Percentiles rank a stretch among this genome's conserved stretches.
Conservation (phyloP, 1,139 yeast species). For the Suhomyces atakaporum region DNA sequence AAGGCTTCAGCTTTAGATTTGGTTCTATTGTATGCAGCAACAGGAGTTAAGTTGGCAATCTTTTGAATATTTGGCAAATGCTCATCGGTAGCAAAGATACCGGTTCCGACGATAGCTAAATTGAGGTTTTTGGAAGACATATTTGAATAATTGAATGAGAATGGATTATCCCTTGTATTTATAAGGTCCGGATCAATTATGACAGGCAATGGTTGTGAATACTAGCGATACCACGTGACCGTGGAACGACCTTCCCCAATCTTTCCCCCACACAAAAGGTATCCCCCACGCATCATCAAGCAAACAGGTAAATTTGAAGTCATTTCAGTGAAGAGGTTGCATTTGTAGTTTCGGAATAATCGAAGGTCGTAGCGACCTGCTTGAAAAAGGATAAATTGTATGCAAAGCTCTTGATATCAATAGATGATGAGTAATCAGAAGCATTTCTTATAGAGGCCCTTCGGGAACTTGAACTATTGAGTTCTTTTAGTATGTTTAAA, state of each 20-base stretch:
- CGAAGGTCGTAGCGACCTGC: slow-evolving; percentile 9
- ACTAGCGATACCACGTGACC: background rate
- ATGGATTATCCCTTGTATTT: background rate
- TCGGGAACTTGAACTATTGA: slow-evolving; percentile 9
- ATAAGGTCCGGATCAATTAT: background rate
- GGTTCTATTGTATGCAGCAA: slow-evolving; percentile 80
- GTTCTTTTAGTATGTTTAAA: slow-evolving; percentile 13
- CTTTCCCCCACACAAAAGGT: slow-evolving; percentile 1
- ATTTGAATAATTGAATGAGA: background rate
- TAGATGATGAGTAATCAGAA: background rate
- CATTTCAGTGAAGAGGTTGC: too few relatives aligned
- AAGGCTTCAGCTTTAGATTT: slow-evolving; percentile 76
- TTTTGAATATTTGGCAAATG: slow-evolving; percentile 75
- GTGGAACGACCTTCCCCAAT: slow-evolving; percentile 9
- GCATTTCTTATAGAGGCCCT: slow-evolving; percentile 1
- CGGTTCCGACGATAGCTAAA: slow-evolving; percentile 86
- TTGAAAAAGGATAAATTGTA: slow-evolving; percentile 5
- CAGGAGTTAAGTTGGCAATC: slow-evolving; percentile 32
- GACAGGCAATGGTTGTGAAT: too few relatives aligned
- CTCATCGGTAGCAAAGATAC: slow-evolving; percentile 82
- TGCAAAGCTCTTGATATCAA: slow-evolving; percentile 5
- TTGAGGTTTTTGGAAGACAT: slow-evolving; percentile 34
- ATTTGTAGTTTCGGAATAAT: too few relatives aligned
- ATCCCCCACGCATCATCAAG: slow-evolving; percentile 1
- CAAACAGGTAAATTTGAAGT: too few relatives aligned